A percentile compares a stretch with the other conserved stretches of the same genome.
Conservation (phyloP, 1,284 basidiomycete species). For the Xanthoconium separans region DNA sequence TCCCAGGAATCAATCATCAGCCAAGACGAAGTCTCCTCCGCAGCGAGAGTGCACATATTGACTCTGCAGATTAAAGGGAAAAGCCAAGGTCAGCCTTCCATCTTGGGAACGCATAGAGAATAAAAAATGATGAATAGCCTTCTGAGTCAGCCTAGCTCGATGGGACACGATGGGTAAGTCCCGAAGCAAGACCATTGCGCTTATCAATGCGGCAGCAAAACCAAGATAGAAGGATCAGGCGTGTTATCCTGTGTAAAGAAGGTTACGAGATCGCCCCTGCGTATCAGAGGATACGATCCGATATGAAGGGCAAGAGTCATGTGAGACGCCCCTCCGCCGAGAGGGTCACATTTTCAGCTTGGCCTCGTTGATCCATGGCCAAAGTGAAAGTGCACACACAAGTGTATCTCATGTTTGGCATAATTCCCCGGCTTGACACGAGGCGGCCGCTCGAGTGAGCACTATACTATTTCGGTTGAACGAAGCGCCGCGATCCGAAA, state of each 20-base stretch:
- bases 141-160: conserved; percentile 3
- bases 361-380: conserved; percentile 1
- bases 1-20: conserved; percentile 98
- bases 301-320: conserved; percentile 5
- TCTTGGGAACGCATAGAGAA: conserved; percentile 3
- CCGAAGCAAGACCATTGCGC: conserved; percentile 8
- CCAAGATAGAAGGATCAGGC: conserved; percentile 17
- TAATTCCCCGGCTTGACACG: conserved; percentile 11
- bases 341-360: conserved; percentile 3
- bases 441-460: conserved; percentile 20
- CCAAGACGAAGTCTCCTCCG: conserved; percentile 77
- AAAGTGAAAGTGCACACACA: conserved; percentile 1
- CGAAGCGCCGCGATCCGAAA: background rate
- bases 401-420: background rate
- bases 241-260: conserved; percentile 1
- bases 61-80: conserved; percentile 49
- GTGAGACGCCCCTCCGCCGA: conserved; percentile 11
- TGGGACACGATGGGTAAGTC: conserved; percentile 13
- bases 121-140: conserved; percentile 7
- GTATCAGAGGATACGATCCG: conserved; percentile 13
- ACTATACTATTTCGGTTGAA: conserved; percentile 9
- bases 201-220: conserved; percentile 10
- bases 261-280: conserved; percentile 9
- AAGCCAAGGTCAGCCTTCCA: conserved; percentile 17
- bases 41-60: conserved; percentile 85